Evolutionary conservation across 1,284 basidiomycete species (phyloP).

Genomic region (Afroboletus lepidellus): DNA sequence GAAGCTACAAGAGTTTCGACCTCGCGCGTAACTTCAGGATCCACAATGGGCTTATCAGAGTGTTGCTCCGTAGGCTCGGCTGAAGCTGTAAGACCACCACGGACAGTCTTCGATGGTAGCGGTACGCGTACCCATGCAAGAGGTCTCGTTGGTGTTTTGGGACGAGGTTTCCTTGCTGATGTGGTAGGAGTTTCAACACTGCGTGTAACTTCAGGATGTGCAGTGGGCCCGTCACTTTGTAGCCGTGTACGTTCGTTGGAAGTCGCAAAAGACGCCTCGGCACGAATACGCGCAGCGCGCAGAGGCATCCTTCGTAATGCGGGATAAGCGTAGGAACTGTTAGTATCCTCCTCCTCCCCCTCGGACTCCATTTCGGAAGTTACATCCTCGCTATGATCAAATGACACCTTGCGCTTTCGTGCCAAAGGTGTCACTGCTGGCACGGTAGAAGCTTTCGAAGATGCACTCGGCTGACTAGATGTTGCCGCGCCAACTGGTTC

Average conservation of each 20-base stretch:
- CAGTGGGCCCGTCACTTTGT: not conserved
- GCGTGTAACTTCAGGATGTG: not conserved
- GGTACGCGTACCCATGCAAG: too few relatives aligned
- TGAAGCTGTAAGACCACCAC: not conserved
- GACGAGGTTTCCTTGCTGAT: not conserved
- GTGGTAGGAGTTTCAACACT: not conserved
- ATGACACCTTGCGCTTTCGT: slow-evolving; percentile 26
- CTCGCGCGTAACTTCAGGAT: too few relatives aligned
- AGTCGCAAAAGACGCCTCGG: too few relatives aligned
- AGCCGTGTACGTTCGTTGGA: not conserved
- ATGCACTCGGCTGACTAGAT: not conserved
- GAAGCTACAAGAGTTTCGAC: too few relatives aligned
- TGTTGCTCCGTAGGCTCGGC: too few relatives aligned
- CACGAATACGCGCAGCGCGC: too few relatives aligned
- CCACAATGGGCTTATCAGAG: too few relatives aligned
- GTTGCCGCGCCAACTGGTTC: not conserved
- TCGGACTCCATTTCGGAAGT: too few relatives aligned
- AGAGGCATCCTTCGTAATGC: too few relatives aligned
- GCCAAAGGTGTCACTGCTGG: not conserved
- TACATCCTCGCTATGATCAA: not conserved
- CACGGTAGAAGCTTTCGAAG: not conserved
- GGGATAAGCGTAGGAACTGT: too few relatives aligned
- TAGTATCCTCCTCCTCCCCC: too few relatives aligned
- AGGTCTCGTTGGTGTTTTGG: slow-evolving; percentile 15
- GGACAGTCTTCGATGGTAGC: too few relatives aligned